A percentile compares a stretch with the other conserved stretches of the same genome.
These are phyloP conservation scores for Obelidium mucronatum DNA, from an alignment of 192 early-diverging fungal species.

Conservation along the genomic window DNA sequence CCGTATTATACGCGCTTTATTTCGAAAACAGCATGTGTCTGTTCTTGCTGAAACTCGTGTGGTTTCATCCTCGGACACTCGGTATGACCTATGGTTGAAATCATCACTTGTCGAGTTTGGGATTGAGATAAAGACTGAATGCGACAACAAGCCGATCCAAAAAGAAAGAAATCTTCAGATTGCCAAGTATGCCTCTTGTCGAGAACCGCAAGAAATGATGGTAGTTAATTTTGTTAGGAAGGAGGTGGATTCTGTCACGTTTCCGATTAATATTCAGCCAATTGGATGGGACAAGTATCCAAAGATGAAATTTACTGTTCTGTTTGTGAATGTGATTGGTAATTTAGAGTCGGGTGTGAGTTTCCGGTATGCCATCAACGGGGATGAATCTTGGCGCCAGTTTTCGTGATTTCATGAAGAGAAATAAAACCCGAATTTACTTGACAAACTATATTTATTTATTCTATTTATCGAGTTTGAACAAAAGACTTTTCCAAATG, in stretches of 20 bases:
- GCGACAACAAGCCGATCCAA: background rate
- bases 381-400: background rate
- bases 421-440: too few species aligned
- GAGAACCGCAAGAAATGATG: slow-evolving; percentile 3
- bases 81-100: background rate
- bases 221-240: slow-evolving; percentile 9
- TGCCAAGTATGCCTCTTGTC: background rate
- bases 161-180: background rate
- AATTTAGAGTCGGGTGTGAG: background rate
- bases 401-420: too few species aligned
- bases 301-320: background rate
- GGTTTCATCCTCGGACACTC: background rate
- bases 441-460: too few species aligned
- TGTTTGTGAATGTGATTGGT: background rate
- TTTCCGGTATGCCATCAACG: slow-evolving; percentile 5
- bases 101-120: background rate
- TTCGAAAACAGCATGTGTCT: background rate
- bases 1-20: background rate
- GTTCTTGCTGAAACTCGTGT: background rate
- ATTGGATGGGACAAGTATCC: background rate
- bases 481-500: too few species aligned
- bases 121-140: background rate
- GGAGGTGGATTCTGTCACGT: background rate
- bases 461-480: too few species aligned
- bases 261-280: background rate